phyloP scores from a whole-genome alignment of 768 basidiomycete species.

The Cyathus striatus region DNA sequence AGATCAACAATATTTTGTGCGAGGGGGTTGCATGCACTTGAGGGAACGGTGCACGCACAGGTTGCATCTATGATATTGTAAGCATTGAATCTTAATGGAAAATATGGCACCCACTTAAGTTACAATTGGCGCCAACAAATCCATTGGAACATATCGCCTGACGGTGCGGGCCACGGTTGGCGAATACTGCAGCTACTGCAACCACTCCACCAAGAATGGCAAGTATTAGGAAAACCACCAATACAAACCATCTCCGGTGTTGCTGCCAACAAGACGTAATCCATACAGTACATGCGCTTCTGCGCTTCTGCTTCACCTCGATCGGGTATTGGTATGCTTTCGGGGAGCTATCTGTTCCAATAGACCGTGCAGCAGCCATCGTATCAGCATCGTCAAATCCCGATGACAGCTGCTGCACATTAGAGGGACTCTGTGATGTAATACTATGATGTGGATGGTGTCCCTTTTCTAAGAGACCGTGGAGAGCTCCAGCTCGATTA shows the following conservation, averaged over 20 bases:
- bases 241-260: too few species aligned
- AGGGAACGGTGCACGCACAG: conserved; percentile 48
- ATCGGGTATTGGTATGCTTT: too few species aligned
- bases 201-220: conserved; percentile 29
- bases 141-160: conserved; percentile 31
- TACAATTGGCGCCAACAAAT: conserved; percentile 46
- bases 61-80: conserved; percentile 43
- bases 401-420: conserved; percentile 11
- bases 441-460: conserved; percentile 47
- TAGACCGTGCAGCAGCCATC: not conserved
- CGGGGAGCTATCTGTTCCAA: too few species aligned
- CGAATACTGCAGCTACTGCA: conserved; percentile 37
- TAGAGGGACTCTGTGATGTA: conserved; percentile 11
- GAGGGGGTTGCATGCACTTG: conserved; percentile 43
- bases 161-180: conserved; percentile 21
- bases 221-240: conserved; percentile 19
- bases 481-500: conserved; percentile 42
- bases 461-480: conserved; percentile 47
- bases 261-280: too few species aligned
- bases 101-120: conserved; percentile 44
- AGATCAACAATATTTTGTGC: conserved; percentile 48
- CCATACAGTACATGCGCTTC: too few species aligned
- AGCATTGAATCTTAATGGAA: conserved; percentile 1
- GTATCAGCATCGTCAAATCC: conserved; percentile 13
- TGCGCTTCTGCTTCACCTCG: too few species aligned